Base-by-base conservation (phyloP, 1,284 basidiomycete species). In the Sporisorium graminicola region DNA sequence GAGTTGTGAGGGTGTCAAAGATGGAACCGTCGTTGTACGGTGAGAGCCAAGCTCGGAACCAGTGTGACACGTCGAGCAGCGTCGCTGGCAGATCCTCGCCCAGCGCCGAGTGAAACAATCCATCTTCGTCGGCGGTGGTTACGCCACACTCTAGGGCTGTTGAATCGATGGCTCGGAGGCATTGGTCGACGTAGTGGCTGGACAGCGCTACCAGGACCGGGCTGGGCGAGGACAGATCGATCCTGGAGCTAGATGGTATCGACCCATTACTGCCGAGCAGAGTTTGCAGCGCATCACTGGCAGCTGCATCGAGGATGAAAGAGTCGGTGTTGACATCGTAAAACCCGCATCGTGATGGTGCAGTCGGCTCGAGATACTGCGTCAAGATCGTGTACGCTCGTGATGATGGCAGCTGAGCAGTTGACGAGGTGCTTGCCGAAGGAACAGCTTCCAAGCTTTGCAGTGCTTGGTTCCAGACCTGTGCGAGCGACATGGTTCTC, bases 1-100 rank as follows among this genome's bases (percentile, higher is more conserved):
- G 57, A 0, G 50, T 35, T 3, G 31, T 26, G 9, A 67, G 9
- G 43, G 37, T 27, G 4, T 57, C 52, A 29, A 74, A 74, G 58
- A 70, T 70, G 7, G 58, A 37, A 5, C 46, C 47, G 12, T 40
- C 14, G 13, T 16, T 12, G 56, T 65, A 74, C 13, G 66, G 72
- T 16, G 63, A 65, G 3, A 74, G 55, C 72, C 72, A 74, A 22
- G 42, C 56, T 20, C 44, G 47, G 43, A 74, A 66, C 72, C 62
- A 74, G 3, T 27, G 27, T 4, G 60, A 52, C 16, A 64, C 35
- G 37, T 43, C 46, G 26, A 46, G 29, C n/a, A 73, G 65, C 12
- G 24, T 60, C 7, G 13, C 24, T 5, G 50, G 49, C 8, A 72
- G 35, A 26, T 72, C 49, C 2, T 57, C 51, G 24, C 35, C 55